Conservation (phyloP, 140 eudicot genomes). For the Senecio squalidus region DNA sequence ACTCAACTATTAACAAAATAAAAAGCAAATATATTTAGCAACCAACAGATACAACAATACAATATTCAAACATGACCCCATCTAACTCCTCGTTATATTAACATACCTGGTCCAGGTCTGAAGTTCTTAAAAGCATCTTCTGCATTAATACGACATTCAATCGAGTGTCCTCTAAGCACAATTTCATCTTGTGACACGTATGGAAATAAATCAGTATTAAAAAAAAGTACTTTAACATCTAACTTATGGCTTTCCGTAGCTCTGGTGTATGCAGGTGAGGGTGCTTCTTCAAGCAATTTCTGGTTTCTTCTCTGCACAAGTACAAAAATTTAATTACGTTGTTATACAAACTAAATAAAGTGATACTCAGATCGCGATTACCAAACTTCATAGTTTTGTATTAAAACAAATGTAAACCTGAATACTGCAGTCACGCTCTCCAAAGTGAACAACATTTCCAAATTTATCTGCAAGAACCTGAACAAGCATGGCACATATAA, state of each 20-base stretch:
- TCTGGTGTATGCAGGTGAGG: constrained; percentile 98
- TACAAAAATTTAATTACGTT: neutral
- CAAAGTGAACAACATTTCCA: constrained; percentile 97
- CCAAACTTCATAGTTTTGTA: neutral
- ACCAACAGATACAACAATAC: neutral
- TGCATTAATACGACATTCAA: constrained; percentile 98
- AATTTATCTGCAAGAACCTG: constrained; percentile 97
- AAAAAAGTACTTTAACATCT: constrained; percentile 2
- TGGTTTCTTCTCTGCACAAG: constrained; percentile 92
- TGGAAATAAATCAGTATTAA: constrained; percentile 9
- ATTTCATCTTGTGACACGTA: constrained; percentile 76
- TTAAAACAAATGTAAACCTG: constrained; percentile 43
- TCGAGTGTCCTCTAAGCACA: constrained; percentile 92
- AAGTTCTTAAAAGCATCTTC: constrained; percentile 98
- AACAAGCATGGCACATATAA: constrained; percentile 8
- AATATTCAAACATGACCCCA: neutral
- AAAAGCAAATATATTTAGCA: constrained; percentile 2
- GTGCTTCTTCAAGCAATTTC: constrained; percentile 98
- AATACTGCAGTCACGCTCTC: constrained; percentile 99
- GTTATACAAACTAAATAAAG: neutral
- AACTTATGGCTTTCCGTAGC: constrained; percentile 91
- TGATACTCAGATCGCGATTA: neutral
- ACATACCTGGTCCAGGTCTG: constrained; percentile 98
- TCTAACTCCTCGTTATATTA: neutral
- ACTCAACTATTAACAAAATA: constrained; percentile 2